Conservation (phyloP, 192 early-diverging fungal species). For the Backusella psychrophila region DNA sequence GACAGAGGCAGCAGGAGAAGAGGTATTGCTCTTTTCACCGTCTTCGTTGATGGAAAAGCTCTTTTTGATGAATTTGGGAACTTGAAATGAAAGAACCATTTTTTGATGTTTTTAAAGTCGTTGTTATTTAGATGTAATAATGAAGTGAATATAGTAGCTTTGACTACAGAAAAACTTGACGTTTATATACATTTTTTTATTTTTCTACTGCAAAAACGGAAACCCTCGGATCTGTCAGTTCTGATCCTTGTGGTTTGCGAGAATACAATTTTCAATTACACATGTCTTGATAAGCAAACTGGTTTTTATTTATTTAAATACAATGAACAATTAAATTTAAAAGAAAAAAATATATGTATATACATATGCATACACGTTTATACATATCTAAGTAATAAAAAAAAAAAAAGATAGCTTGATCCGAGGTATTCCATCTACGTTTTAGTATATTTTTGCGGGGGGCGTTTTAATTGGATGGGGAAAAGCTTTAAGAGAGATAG, state of each 20-base stretch:
- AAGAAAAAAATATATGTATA: neutral
- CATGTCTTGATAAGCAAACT: neutral
- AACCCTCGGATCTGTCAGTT: neutral
- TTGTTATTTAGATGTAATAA: neutral
- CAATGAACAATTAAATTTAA: neutral
- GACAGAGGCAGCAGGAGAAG: conserved; percentile 6
- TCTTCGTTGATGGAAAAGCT: neutral
- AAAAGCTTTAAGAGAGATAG: neutral
- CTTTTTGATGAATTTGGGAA: conserved; percentile 12
- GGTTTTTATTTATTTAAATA: neutral
- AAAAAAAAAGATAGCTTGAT: neutral
- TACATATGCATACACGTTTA: neutral
- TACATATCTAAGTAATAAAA: neutral
- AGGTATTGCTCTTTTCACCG: neutral
- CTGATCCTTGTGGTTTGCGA: neutral
- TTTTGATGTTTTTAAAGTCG: neutral
- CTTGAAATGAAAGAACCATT: conserved; percentile 8
- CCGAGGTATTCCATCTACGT: neutral
- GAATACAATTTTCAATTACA: neutral
- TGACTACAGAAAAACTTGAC: neutral
- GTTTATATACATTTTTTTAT: neutral
- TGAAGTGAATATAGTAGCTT: neutral
- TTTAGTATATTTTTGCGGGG: neutral
- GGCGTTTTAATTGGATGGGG: neutral
- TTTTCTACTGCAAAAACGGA: neutral